These are phyloP conservation scores for Artemisia tridentata DNA, from an alignment of 129 eudicot genomes.

Conservation along the genomic window DNA sequence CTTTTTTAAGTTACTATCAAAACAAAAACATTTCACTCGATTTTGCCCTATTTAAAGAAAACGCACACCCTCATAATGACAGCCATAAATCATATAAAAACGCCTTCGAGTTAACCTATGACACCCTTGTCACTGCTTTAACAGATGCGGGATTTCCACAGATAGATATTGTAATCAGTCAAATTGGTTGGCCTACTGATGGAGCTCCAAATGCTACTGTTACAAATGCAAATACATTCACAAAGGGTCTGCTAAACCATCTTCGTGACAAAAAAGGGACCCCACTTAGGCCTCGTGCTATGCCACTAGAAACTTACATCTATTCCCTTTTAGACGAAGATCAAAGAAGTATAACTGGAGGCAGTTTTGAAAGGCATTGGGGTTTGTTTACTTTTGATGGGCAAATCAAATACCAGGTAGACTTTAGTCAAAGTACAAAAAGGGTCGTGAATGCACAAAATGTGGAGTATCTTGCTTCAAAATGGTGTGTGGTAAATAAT, in stretches of 20 bases:
- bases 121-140: conserved; percentile 58
- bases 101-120: conserved; percentile 64
- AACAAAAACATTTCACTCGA: conserved; percentile 71
- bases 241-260: conserved; percentile 54
- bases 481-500: conserved; percentile 86
- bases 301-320: conserved; percentile 58
- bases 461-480: conserved; percentile 66
- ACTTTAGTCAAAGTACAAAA: conserved; percentile 44
- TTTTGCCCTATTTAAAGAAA: conserved; percentile 68
- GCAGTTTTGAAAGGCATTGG: conserved; percentile 82
- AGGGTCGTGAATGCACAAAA: conserved; percentile 63
- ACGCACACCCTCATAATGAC: conserved; percentile 65
- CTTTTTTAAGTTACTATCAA: conserved; percentile 62
- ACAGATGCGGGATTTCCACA: conserved; percentile 58
- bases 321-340: conserved; percentile 78
- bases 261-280: conserved; percentile 50
- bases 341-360: conserved; percentile 47
- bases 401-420: conserved; percentile 72
- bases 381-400: conserved; percentile 93
- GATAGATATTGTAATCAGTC: conserved; percentile 56
- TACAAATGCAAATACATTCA: conserved; percentile 55
- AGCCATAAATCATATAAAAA: conserved; percentile 56
- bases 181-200: conserved; percentile 98
- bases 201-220: conserved; percentile 86
- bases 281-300: conserved; percentile 51